A percentile compares a stretch with the other conserved stretches of the same genome.
Evolutionary conservation across 257 asterid genomes (phyloP).

Genomic region (Solanum paucissectum): DNA sequence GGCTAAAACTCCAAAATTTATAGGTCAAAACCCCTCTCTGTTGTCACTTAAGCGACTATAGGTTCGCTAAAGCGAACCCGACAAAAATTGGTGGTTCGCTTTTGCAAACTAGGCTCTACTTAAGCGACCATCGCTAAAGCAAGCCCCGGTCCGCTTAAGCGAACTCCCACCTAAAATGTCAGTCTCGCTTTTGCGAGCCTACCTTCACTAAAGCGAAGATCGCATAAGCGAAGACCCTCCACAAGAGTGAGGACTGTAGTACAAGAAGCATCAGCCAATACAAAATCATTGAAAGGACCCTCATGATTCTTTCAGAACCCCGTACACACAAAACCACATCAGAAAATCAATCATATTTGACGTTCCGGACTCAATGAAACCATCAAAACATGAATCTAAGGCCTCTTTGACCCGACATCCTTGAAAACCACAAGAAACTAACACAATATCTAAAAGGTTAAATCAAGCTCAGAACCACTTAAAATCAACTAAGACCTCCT

Average conservation of each 20-base stretch:
- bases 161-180: background rate
- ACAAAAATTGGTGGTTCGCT: background rate
- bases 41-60: background rate
- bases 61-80: background rate
- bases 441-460: background rate
- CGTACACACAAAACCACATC: background rate
- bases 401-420: background rate
- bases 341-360: background rate
- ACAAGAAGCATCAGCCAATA: background rate
- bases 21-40: background rate
- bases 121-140: background rate
- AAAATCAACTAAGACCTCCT: background rate
- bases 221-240: background rate
- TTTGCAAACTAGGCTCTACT: background rate
- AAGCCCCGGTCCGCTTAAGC: too few species aligned
- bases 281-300: background rate
- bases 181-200: background rate
- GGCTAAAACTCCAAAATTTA: background rate
- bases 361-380: background rate
- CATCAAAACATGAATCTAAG: background rate
- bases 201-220: background rate
- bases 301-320: background rate
- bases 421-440: too few species aligned
- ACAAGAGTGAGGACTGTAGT: background rate
- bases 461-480: background rate